Conservation (phyloP, 495 filamentous ascomycete genomes). For the Neurospora sp. region DNA sequence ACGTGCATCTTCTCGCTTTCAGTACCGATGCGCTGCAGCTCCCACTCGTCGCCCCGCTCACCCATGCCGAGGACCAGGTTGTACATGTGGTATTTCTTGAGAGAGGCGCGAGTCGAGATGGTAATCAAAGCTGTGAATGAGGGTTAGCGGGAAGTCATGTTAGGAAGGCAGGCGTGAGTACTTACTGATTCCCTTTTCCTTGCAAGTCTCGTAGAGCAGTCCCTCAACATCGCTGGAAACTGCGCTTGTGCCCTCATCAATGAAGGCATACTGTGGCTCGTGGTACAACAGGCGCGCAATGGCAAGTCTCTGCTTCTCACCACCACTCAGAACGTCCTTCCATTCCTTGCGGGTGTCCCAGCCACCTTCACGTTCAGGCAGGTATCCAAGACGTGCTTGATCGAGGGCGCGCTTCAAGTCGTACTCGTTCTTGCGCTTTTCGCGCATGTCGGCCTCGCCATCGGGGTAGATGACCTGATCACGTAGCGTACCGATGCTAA, state of each 20-base stretch:
- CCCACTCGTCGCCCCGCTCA: slow-evolving; percentile 60
- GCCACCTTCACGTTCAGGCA: slow-evolving; percentile 85
- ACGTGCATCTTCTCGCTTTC: slow-evolving; percentile 83
- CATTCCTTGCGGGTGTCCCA: slow-evolving; percentile 97
- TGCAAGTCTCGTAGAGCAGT: slow-evolving; percentile 80
- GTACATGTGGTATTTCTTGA: slow-evolving; percentile 91
- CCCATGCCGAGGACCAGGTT: slow-evolving; percentile 75
- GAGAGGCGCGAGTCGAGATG: slow-evolving; percentile 80
- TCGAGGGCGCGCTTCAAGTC: slow-evolving; percentile 69
- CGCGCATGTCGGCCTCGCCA: slow-evolving; percentile 86
- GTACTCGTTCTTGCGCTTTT: slow-evolving; percentile 61
- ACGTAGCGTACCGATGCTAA: slow-evolving; percentile 86
- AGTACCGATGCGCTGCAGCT: slow-evolving; percentile 86
- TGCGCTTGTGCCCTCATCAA: slow-evolving; percentile 92
- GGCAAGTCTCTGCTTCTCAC: slow-evolving; percentile 95
- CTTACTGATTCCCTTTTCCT: slow-evolving; percentile 83
- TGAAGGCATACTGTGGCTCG: slow-evolving; percentile 84
- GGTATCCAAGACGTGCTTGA: slow-evolving; percentile 74
- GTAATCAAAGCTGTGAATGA: slow-evolving; percentile 60
- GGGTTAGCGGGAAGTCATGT: slow-evolving; percentile 18
- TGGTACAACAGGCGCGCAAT: slow-evolving; percentile 89
- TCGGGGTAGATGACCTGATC: slow-evolving; percentile 99
- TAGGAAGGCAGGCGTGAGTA: slow-evolving; percentile 2
- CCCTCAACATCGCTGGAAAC: slow-evolving; percentile 94
- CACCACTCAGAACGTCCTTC: slow-evolving; percentile 94